Base-by-base conservation (phyloP, 176 grass and related monocot genomes). In the Oryza glaberrima region DNA sequence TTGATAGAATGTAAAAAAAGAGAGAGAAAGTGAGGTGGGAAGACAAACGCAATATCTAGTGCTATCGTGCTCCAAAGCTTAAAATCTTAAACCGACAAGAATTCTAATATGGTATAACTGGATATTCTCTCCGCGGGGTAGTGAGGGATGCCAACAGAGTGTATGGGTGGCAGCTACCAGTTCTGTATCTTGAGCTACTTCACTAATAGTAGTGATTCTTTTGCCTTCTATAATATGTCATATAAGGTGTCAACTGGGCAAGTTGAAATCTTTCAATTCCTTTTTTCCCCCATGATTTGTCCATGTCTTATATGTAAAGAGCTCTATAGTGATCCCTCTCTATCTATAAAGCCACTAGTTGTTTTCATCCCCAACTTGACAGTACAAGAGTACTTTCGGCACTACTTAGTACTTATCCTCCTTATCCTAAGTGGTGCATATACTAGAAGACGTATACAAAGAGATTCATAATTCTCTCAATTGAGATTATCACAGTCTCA, bases 351-450 rank as follows among this genome's bases (percentile, higher is more conserved):
- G 83, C 26, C 60, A 11, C 56, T 8, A 4, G 58, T 72, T 78
- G 73, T 77, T 82, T 82, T 82, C 79, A 34, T 68, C 20, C 23
- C 48, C 69, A 90, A 30, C 61, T 30, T 26, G 63, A 30, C 47
- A 73, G 25, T 51, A 78, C 36, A 51, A 22, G 67, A 46, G 61
- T 43, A 69, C 88, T 83, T 79, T 67, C 48, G 41, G 75, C 65
- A 82, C 69, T 75, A 41, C 68, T 63, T 70, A 61, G 60, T 74
- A 79, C 84, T 86, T 83, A 90, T 83, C 88, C 25, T 74, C 60
- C 58, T 61, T 81, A 74, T 79, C 68, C 74, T 72, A 43, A 86
- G 73, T 67, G 77, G 46, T 82, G 67, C 45, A 38, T 61, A 75
- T 28, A 65, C 20, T 32, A 56, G 26, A 82, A 49, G 41, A 32